Conservation (phyloP, 2,329 filamentous ascomycete genomes). For the Sporothrix humicola region DNA sequence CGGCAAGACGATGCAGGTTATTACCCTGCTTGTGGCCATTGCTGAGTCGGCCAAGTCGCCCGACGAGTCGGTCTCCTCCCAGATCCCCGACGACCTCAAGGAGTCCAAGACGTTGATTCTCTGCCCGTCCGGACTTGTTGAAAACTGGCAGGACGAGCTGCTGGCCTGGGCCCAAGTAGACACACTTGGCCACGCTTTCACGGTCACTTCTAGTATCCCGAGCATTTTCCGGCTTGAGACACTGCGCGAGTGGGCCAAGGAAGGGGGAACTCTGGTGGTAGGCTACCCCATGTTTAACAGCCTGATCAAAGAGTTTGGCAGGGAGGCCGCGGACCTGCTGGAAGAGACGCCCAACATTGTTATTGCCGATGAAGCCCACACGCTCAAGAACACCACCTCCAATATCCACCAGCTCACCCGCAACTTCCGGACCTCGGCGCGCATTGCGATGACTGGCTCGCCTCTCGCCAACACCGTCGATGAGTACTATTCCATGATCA, state of each 20-base stretch:
- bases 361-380: slow-evolving; percentile 84
- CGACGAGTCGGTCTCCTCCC: slow-evolving; percentile 61
- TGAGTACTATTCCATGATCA: slow-evolving; percentile 86
- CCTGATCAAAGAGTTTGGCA: slow-evolving; percentile 9
- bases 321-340: slow-evolving; percentile 13
- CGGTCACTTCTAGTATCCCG: slow-evolving; percentile 55
- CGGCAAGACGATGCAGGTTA: slow-evolving; percentile 90
- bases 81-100: slow-evolving; percentile 71
- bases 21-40: slow-evolving; percentile 79
- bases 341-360: slow-evolving; percentile 69
- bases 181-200: slow-evolving; percentile 61
- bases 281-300: slow-evolving; percentile 71
- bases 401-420: slow-evolving; percentile 59
- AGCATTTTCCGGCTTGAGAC: slow-evolving; percentile 49
- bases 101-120: slow-evolving; percentile 71
- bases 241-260: slow-evolving; percentile 63
- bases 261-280: slow-evolving; percentile 76
- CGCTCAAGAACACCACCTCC: slow-evolving; percentile 69
- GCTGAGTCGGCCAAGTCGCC: slow-evolving; percentile 66
- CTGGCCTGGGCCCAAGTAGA: slow-evolving; percentile 67
- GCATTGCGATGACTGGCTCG: slow-evolving; percentile 86
- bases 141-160: slow-evolving; percentile 86
- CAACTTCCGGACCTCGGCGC: slow-evolving; percentile 68
- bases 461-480: slow-evolving; percentile 82
- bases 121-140: slow-evolving; percentile 74